Base-by-base conservation (phyloP, 1,284 basidiomycete genomes). In the Papiliotrema flavescens region DNA sequence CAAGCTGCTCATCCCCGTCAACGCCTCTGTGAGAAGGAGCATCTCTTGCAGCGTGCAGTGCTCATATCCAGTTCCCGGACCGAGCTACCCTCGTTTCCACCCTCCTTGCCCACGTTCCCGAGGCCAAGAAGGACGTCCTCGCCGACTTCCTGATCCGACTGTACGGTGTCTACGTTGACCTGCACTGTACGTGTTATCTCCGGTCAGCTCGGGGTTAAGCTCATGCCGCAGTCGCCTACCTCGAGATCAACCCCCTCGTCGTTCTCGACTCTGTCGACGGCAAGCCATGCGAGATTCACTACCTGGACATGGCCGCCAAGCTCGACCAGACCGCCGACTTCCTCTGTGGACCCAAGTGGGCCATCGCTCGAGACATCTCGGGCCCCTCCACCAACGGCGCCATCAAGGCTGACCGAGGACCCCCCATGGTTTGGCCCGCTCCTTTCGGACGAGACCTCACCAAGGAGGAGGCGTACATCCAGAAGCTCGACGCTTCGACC, bases 251-350 rank as follows among this genome's bases (percentile, higher is more conserved):
- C 84, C 96, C 96, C 44, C 85, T 98, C 57, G 89, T 98, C 72
- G 90, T 90, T 72, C 86, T 97, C 67, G 93, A 96, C 76, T 86
- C 83, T 59, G 87, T 84, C 59, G 80, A 84, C 67, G 82, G 82
- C 65, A 84, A 83, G 59, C 81, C 86, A 65, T 86, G 88, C 53
- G 85, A 86, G 62, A 93, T 98, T 70, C 87, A 89, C 78, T 98
- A 95, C 82, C 87, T 98, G 66, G 96, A 98, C 78, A 98, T 98
- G 94, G 96, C 95, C 47, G 94, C 95, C 75, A 98, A 98, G 83
- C 89, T 98, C 67, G 96, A 98, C 77, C 78, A 83, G 77, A 98
- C 95, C 20, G 96, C 95, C 55, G 96, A 98, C 80, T 95, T 88
- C 76, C 89, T 98, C 71, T 96, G 92, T 72, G 95, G 96, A 37